Evolutionary conservation across 805 yeast genomes (phyloP), one percentile per base, ranked within the genome.

Genomic region (Cyberlindnera euphorbiae): DNA sequence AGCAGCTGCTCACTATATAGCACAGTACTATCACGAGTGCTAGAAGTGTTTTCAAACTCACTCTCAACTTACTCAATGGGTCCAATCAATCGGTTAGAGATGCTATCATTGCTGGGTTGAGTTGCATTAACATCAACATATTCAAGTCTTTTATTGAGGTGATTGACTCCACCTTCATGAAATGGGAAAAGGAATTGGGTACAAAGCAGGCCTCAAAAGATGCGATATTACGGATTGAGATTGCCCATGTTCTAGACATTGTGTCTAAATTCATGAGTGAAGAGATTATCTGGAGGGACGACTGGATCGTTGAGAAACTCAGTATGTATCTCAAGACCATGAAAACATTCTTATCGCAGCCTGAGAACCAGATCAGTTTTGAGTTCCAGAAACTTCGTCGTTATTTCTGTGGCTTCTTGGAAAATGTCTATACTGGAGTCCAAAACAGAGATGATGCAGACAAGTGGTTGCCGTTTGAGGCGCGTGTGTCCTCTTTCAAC

Each of bases 21-120:
- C 95, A 85, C 49, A 95, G 88, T 54, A 82, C 86, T 33, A 89
- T 93, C 37, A 89, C 95, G 1, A 86, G 96, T 42, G 97, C 96
- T 0, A 80, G 82, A 41, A 81, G 95, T 0, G 79, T 93, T 3
- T 93, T 93, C 63, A 73, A 81, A 38, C 79, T 93, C 81, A 89
- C 87, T 0, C 65, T 87, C 26, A 97, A 97, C 0, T 64, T 93
- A 19, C 59, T 93, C 32, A 79, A 75, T 19, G 77, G 88, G 0
- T 76, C 78, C 2, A 86, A 84, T 41, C 68, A 72, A 3, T 66
- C 77, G 45, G 75, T 93, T 8, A 69, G 85, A 42, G 96, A 89
- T 45, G 93, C 97, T 0, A 78, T 89, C 12, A 87, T 88, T n/a
- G 65, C 82, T 2, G 97, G 97, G 0, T 60, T 94, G 36, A 82